Evolutionary conservation across 2,329 filamentous ascomycete genomes (phyloP), one percentile per base, ranked within the genome.

Genomic region (Berkeleyomyces rouxiae): DNA sequence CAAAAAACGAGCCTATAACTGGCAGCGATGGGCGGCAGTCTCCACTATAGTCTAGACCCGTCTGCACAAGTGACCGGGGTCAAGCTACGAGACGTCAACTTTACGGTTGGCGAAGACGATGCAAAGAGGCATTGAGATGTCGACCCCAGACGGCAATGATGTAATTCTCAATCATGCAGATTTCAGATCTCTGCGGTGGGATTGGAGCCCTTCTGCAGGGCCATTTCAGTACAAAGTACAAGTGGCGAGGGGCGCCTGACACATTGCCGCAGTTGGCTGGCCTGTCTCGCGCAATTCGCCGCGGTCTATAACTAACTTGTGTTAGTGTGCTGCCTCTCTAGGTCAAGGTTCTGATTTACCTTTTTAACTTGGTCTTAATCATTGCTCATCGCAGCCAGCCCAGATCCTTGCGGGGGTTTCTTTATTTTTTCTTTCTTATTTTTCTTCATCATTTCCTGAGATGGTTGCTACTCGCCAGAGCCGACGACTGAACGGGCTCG

Each of bases 401-500:
- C 23, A 23, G 23, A 23, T 23, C 23, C 23, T 23, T 23, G 23
- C 23, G 23, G 23, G 2, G 23, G 23, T 53, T 37, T 49, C 23
- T 11, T 46, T 4, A 0, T n/a, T 46, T 46, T 10, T 4, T 43
- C 42, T n/a, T 16, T 40, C 13, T 2, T 9, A 43, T 43, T 11
- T 11, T 58, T 31, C 4, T 4, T 16, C 40, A 2, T 11, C 39
- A 33, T 58, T 11, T 37, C 47, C 33, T 59, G 23, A 59, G 53
- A 63, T 59, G 61, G 44, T 58, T 10, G 57, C 36, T 11, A 33
- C 43, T 11, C 44, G 55, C 33, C 46, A 47, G 6, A 63, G 61
- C 31, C 61, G 40, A 37, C 55, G 55, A 40, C 44, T 33, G 11
- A 58, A 42, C 3, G 46, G 43, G 44, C 44, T 59, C 36, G 40